These are phyloP conservation scores for Taiozyma sp. DNA, from an alignment of 1,139 yeast genomes.

Conservation along the genomic window DNA sequence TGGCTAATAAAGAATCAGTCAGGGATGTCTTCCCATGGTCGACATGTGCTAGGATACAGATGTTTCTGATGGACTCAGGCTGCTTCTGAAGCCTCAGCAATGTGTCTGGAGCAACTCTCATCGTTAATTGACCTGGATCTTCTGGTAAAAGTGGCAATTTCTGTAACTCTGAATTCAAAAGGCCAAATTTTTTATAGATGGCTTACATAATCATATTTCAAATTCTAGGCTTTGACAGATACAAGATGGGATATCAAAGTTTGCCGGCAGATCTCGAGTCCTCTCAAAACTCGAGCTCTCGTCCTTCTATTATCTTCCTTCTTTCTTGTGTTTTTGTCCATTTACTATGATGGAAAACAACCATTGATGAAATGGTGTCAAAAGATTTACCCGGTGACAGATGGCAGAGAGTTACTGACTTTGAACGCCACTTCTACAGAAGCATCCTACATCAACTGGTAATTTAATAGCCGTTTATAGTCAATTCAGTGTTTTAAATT, in stretches of 20 bases:
- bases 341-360: too few relatives aligned
- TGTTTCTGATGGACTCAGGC: slow-evolving; percentile 73
- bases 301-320: too few relatives aligned
- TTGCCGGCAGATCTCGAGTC: too few relatives aligned
- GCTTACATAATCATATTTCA: background rate
- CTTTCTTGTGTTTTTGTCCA: too few relatives aligned
- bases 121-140: background rate
- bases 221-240: background rate
- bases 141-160: background rate
- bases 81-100: slow-evolving; percentile 64
- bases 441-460: background rate
- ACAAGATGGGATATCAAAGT: too few relatives aligned
- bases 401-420: too few relatives aligned
- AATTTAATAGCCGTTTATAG: background rate
- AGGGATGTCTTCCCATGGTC: slow-evolving; percentile 98
- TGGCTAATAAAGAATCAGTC: slow-evolving; percentile 87
- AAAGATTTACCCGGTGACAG: too few relatives aligned
- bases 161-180: background rate
- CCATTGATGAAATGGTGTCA: too few relatives aligned
- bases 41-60: slow-evolving; percentile 95
- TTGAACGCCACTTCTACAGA: too few relatives aligned
- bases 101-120: slow-evolving; percentile 52
- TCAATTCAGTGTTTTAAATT: background rate
- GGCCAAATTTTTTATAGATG: background rate
- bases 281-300: too few relatives aligned